phyloP scores from a whole-genome alignment of 2,329 filamentous ascomycete species.

The Diplodia intermedia region DNA sequence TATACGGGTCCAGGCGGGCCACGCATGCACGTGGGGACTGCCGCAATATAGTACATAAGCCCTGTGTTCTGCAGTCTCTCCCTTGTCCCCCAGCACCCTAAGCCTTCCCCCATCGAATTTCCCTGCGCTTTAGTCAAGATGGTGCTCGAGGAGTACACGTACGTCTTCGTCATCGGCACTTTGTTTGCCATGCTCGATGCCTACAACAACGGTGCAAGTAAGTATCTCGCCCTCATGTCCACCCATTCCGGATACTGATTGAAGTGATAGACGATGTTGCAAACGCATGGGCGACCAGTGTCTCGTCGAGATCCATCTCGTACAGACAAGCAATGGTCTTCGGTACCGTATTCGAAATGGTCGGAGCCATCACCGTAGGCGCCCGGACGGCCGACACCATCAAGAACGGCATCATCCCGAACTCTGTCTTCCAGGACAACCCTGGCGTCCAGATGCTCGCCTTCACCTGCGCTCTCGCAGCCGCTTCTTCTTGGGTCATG shows the following conservation, averaged over 20 bases:
- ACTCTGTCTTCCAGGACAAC: constrained; percentile 49
- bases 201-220: constrained; percentile 80
- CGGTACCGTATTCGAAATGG: constrained; percentile 56
- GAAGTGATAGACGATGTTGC: constrained; percentile 74
- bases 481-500: constrained; percentile 76
- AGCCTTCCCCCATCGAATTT: background rate
- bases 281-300: constrained; percentile 81
- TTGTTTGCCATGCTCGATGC: constrained; percentile 78
- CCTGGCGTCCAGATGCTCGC: constrained; percentile 59
- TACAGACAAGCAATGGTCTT: constrained; percentile 67
- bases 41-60: background rate
- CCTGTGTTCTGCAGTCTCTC: background rate
- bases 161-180: constrained; percentile 78
- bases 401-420: constrained; percentile 70
- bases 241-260: constrained; percentile 27
- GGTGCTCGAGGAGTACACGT: constrained; percentile 68
- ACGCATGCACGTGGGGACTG: background rate
- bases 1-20: background rate
- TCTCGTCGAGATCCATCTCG: constrained; percentile 77
- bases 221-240: constrained; percentile 45
- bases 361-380: constrained; percentile 54
- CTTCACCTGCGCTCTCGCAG: constrained; percentile 66
- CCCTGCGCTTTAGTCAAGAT: constrained; percentile 53
- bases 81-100: background rate
- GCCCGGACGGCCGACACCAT: constrained; percentile 73